Evolutionary conservation across 176 grass and related monocot genomes (phyloP).

Genomic region (Eleusine indica): DNA sequence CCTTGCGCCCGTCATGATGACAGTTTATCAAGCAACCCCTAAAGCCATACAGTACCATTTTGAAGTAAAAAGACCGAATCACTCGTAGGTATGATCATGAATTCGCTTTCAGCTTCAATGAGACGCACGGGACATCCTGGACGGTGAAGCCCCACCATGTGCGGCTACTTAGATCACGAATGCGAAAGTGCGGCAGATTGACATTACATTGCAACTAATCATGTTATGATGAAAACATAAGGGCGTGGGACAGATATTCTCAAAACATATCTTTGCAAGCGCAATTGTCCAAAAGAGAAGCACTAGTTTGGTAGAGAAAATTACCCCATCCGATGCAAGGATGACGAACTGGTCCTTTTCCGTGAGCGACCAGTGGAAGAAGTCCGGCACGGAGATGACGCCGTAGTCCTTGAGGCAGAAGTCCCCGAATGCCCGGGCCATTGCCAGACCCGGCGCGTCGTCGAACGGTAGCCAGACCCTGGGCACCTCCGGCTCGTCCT

Average conservation of each 20-base stretch:
- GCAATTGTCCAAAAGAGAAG: slow-evolving; percentile 8
- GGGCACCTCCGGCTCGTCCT: slow-evolving; percentile 96
- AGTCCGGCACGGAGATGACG: slow-evolving; percentile 94
- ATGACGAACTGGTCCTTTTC: slow-evolving; percentile 85
- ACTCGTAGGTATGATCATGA: slow-evolving; percentile 34
- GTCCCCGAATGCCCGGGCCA: slow-evolving; percentile 94
- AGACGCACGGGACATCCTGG: slow-evolving; percentile 32
- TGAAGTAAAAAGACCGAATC: slow-evolving; percentile 49
- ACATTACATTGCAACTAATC: slow-evolving; percentile 59
- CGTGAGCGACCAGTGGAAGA: slow-evolving; percentile 86
- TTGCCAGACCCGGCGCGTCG: slow-evolving; percentile 86
- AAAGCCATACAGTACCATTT: slow-evolving; percentile 35
- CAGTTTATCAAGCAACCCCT: slow-evolving; percentile 44
- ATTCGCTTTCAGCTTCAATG: slow-evolving; percentile 37
- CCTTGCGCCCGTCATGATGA: slow-evolving; percentile 45
- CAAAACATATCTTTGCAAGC: slow-evolving; percentile 27
- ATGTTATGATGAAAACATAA: slow-evolving; percentile 22
- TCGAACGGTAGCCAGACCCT: slow-evolving; percentile 97
- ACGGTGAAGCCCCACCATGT: slow-evolving; percentile 48
- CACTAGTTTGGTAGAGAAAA: slow-evolving; percentile 17
- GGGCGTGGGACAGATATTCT: slow-evolving; percentile 7
- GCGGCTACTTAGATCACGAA: slow-evolving; percentile 41
- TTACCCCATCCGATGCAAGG: slow-evolving; percentile 95
- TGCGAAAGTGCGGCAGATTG: slow-evolving; percentile 52
- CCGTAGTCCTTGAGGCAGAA: slow-evolving; percentile 98